Evolutionary conservation across 306 rosid genomes (phyloP).

Genomic region (Boehmeria nivea): DNA sequence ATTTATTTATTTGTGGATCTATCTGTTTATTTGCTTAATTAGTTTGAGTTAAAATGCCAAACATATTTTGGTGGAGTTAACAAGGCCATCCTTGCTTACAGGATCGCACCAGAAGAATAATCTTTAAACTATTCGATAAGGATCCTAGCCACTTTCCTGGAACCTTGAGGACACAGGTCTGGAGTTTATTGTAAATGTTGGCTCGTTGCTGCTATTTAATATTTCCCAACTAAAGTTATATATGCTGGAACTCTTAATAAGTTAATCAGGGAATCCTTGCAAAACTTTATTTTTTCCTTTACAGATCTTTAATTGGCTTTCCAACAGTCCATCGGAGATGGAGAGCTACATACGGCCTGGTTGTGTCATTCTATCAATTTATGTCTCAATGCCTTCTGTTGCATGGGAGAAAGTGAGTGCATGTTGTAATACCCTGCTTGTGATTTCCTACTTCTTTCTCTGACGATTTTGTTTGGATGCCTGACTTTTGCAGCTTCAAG

Average conservation of each 20-base stretch:
- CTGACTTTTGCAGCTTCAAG: conserved; percentile 57
- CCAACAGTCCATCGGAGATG: conserved; percentile 83
- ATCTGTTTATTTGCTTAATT: background rate
- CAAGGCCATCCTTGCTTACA: conserved; percentile 26
- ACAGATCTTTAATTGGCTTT: conserved; percentile 81
- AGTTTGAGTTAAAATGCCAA: background rate
- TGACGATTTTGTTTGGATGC: conserved; percentile 25
- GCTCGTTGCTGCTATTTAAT: background rate
- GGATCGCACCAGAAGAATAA: conserved; percentile 83
- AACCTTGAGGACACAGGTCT: conserved; percentile 73
- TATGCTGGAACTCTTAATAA: background rate
- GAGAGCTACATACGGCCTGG: conserved; percentile 97
- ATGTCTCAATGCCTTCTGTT: conserved; percentile 61
- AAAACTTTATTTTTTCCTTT: background rate
- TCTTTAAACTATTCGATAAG: conserved; percentile 80
- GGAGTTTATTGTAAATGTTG: conserved; percentile 12
- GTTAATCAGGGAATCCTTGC: too few species aligned
- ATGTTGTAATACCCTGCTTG: conserved; percentile 15
- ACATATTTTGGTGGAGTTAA: background rate
- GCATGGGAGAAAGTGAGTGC: conserved; percentile 79
- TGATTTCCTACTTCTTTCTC: background rate
- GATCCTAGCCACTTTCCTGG: conserved; percentile 86
- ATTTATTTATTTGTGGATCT: background rate
- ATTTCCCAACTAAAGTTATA: background rate
- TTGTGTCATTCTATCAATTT: conserved; percentile 76